Evolutionary conservation across 192 early-diverging fungal genomes (phyloP).

Genomic region (Backusella mclennaniae): DNA sequence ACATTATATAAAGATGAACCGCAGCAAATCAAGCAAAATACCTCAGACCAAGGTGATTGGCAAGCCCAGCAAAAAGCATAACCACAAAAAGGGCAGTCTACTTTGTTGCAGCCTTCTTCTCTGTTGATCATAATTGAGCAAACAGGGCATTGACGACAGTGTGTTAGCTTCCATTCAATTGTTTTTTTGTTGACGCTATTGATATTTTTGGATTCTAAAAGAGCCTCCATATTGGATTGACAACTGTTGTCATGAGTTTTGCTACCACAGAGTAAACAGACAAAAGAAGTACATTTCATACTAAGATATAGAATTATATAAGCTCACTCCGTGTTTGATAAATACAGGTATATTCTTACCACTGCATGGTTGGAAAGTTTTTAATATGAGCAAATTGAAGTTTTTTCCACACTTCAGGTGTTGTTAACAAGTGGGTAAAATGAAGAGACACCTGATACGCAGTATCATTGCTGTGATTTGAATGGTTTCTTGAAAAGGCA

Average conservation of each 20-base stretch:
- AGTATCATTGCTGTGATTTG: background rate
- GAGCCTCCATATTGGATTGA: background rate
- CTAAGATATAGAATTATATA: background rate
- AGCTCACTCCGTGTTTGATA: background rate
- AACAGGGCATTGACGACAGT: slow-evolving; percentile 55
- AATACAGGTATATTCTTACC: slow-evolving; percentile 28
- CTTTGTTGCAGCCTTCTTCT: slow-evolving; percentile 70
- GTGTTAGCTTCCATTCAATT: background rate
- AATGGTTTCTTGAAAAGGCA: background rate
- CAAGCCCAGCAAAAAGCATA: slow-evolving; percentile 64
- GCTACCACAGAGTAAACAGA: slow-evolving; percentile 6
- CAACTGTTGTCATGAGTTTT: background rate
- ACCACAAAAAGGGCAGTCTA: slow-evolving; percentile 63
- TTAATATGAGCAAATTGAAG: slow-evolving; percentile 56
- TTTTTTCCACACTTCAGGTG: slow-evolving; percentile 50
- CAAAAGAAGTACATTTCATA: background rate
- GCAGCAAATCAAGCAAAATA: background rate
- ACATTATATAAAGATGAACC: too few species aligned
- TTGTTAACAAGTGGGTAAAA: slow-evolving; percentile 3
- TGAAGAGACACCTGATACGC: background rate
- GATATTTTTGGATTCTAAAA: background rate
- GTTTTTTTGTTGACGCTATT: background rate
- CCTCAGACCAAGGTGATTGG: slow-evolving; percentile 53
- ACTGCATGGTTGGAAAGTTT: slow-evolving; percentile 45
- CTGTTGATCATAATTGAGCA: slow-evolving; percentile 62